Percentiles rank a stretch among this genome's conserved stretches.
Evolutionary conservation across 768 basidiomycete species (phyloP).

Genomic region (Termitomyces sp.): DNA sequence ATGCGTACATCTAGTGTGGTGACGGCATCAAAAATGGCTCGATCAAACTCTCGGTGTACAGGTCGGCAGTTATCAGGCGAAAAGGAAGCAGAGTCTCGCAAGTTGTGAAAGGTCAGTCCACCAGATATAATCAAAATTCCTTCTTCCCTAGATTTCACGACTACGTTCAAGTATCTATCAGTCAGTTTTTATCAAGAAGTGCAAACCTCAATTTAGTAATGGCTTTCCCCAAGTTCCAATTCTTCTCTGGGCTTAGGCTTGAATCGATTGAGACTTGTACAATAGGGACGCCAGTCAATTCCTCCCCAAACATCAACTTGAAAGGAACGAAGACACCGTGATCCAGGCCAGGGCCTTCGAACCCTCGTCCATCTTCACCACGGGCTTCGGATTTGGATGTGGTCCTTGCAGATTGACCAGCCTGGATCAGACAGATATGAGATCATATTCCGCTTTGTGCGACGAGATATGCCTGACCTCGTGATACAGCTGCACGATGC

Average conservation of each 20-base stretch:
- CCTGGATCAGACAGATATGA: constrained; percentile 19
- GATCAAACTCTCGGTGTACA: constrained; percentile 50
- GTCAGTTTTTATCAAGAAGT: not conserved
- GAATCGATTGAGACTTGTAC: constrained; percentile 67
- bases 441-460: not conserved
- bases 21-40: constrained; percentile 55
- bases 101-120: constrained; percentile 64
- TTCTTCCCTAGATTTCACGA: constrained; percentile 41
- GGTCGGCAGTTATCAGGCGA: constrained; percentile 41
- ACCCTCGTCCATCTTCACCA: constrained; percentile 63
- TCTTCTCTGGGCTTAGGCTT: constrained; percentile 49
- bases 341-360: constrained; percentile 60
- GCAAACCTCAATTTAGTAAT: constrained; percentile 51
- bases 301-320: constrained; percentile 70
- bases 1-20: constrained; percentile 35
- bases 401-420: constrained; percentile 47
- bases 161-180: not conserved
- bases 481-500: constrained; percentile 56
- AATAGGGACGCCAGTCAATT: constrained; percentile 57
- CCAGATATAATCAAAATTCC: constrained; percentile 67
- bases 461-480: constrained; percentile 27
- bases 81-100: constrained; percentile 49
- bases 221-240: constrained; percentile 64
- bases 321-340: constrained; percentile 83
- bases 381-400: constrained; percentile 46